phyloP scores from a whole-genome alignment of 2,329 filamentous ascomycete species.

The Aureobasidium sp. region DNA sequence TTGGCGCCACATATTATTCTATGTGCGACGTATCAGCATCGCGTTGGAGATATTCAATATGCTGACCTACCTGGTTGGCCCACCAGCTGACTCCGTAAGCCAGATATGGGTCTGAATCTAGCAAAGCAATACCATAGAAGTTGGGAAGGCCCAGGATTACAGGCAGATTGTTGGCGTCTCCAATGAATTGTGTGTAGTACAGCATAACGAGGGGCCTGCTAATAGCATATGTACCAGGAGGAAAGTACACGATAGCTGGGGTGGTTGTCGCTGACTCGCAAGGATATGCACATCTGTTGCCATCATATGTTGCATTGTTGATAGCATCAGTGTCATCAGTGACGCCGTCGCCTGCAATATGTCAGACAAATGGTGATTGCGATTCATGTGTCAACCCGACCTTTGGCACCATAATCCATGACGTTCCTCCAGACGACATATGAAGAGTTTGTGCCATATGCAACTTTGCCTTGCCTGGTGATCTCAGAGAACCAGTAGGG shows the following conservation, averaged over 20 bases:
- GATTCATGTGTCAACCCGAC: constrained; percentile 18
- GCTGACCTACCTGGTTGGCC: constrained; percentile 19
- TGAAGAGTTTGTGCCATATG: constrained; percentile 30
- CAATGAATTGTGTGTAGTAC: constrained; percentile 24
- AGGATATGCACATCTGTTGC: constrained; percentile 24
- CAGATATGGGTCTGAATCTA: constrained; percentile 30
- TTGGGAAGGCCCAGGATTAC: constrained; percentile 23
- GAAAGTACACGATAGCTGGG: constrained; percentile 52
- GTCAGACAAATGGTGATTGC: neutral
- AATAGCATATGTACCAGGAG: constrained; percentile 50
- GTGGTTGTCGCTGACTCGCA: constrained; percentile 28
- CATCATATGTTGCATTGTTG: constrained; percentile 27
- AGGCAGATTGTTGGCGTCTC: constrained; percentile 19
- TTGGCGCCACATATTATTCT: constrained; percentile 48
- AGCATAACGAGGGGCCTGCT: constrained; percentile 22
- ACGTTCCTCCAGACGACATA: constrained; percentile 40
- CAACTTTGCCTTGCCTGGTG: constrained; percentile 34
- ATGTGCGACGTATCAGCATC: neutral
- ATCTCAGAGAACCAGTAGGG: constrained; percentile 37
- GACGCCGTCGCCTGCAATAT: constrained; percentile 22
- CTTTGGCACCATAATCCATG: constrained; percentile 36
- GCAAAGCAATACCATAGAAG: constrained; percentile 28
- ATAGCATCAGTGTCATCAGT: constrained; percentile 29
- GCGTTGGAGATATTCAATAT: neutral
- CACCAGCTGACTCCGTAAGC: constrained; percentile 28